Percentiles rank a stretch among this genome's conserved stretches.
Evolutionary conservation across 2,329 filamentous ascomycete genomes (phyloP).

Genomic region (Colletotrichum eleusines): DNA sequence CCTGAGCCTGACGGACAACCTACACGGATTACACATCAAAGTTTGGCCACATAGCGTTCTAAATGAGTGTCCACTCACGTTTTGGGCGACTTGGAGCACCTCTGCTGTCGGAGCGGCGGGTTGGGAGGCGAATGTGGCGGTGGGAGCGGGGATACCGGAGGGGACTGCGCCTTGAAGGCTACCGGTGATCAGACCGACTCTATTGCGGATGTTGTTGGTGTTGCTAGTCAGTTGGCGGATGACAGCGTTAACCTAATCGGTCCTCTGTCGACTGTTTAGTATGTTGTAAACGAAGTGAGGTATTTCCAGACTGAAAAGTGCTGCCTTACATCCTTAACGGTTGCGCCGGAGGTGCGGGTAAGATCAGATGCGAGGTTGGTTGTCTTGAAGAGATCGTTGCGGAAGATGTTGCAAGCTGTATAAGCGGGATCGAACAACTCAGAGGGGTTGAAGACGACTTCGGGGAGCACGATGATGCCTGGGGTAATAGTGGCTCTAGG

Average conservation of each 20-base stretch:
- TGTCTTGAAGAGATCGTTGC: not conserved
- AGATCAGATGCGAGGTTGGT: not conserved
- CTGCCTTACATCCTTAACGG: constrained; percentile 6
- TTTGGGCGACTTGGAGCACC: not conserved
- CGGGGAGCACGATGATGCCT: constrained; percentile 10
- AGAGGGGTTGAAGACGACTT: constrained; percentile 14
- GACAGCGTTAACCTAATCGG: constrained; percentile 12
- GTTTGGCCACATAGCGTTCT: not conserved
- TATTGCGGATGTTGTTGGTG: constrained; percentile 11
- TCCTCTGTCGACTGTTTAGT: constrained; percentile 4
- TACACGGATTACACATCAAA: not conserved
- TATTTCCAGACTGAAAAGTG: not conserved
- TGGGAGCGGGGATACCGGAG: not conserved
- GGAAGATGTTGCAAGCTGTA: not conserved
- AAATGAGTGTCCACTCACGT: not conserved
- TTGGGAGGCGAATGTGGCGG: not conserved
- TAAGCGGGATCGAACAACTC: not conserved
- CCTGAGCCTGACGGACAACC: constrained; percentile 3
- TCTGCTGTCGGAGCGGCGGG: not conserved
- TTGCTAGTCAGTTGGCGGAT: constrained; percentile 13
- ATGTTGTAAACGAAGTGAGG: rapidly evolving
- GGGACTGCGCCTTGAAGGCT: not conserved
- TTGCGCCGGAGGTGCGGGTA: not conserved
- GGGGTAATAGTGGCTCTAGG: constrained; percentile 12
- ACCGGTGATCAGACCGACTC: not conserved